phyloP scores from a whole-genome alignment of 2,329 filamentous ascomycete genomes.

The Venturiaceae sp. region DNA sequence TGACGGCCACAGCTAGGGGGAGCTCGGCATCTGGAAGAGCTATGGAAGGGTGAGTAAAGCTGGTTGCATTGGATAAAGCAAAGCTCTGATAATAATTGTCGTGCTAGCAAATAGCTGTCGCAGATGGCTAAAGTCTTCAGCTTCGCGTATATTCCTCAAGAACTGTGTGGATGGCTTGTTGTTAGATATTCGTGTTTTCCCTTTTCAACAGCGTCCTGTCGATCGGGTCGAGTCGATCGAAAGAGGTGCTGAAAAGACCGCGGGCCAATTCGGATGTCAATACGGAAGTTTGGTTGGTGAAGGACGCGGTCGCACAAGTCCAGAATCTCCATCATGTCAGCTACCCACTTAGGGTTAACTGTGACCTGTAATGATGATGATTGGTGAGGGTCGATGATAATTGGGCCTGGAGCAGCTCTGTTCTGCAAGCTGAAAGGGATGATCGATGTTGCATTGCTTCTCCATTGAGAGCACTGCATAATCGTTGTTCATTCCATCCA shows the following conservation, averaged over 20 bases:
- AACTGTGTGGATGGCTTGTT: not conserved
- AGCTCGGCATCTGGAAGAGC: not conserved
- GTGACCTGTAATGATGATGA: not conserved
- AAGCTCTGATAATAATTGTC: not conserved
- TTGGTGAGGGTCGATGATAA: not conserved
- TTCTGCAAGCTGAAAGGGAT: not conserved
- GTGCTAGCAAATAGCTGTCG: too few species aligned
- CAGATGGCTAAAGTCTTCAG: not conserved
- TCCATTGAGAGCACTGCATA: not conserved
- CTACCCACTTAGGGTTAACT: not conserved
- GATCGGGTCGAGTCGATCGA: not conserved
- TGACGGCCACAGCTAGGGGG: not conserved
- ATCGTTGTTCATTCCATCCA: not conserved
- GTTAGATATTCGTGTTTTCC: not conserved
- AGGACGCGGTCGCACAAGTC: not conserved
- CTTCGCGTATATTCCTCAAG: not conserved
- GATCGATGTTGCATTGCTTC: not conserved
- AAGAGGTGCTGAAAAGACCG: not conserved
- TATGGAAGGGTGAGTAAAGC: not conserved
- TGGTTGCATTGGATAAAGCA: not conserved
- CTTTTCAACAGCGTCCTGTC: not conserved
- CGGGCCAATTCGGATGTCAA: not conserved
- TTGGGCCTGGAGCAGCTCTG: not conserved
- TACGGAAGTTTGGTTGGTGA: not conserved
- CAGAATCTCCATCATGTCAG: not conserved